Evolutionary conservation across 345 rosid genomes (phyloP).

Genomic region (Euclidium syriacum): DNA sequence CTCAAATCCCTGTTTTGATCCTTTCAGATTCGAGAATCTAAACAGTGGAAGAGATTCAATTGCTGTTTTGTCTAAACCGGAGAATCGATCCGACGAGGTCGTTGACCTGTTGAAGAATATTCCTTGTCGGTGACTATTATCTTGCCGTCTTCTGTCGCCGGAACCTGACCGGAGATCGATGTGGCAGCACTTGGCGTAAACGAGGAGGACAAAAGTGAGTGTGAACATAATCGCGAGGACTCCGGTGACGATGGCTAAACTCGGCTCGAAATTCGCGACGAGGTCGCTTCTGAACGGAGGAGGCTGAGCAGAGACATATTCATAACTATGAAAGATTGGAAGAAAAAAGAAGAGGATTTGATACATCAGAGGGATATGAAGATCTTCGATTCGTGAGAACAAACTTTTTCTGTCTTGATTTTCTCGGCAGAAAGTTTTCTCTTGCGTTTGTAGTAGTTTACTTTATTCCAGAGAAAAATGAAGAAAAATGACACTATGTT

Average conservation of each 20-base stretch:
- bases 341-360: conserved; percentile 17
- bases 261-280: conserved; percentile 59
- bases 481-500: background rate
- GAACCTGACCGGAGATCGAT: conserved; percentile 25
- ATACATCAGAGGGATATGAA: conserved; percentile 15
- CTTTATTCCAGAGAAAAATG: conserved; percentile 1
- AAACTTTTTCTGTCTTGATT: conserved; percentile 1
- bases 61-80: conserved; percentile 74
- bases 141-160: conserved; percentile 15
- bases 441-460: background rate
- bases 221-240: conserved; percentile 64
- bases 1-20: conserved; percentile 74
- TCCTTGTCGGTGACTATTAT: conserved; percentile 12
- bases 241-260: conserved; percentile 75
- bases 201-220: conserved; percentile 53
- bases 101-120: conserved; percentile 28
- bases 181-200: conserved; percentile 71
- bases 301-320: conserved; percentile 33
- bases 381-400: background rate
- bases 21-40: conserved; percentile 67
- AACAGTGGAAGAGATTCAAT: conserved; percentile 88
- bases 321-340: background rate
- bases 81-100: conserved; percentile 41
- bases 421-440: background rate
- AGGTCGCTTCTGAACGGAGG: conserved; percentile 22